Conservation (phyloP, 108 stramenopile genomes). For the Skeletonema potamos region DNA sequence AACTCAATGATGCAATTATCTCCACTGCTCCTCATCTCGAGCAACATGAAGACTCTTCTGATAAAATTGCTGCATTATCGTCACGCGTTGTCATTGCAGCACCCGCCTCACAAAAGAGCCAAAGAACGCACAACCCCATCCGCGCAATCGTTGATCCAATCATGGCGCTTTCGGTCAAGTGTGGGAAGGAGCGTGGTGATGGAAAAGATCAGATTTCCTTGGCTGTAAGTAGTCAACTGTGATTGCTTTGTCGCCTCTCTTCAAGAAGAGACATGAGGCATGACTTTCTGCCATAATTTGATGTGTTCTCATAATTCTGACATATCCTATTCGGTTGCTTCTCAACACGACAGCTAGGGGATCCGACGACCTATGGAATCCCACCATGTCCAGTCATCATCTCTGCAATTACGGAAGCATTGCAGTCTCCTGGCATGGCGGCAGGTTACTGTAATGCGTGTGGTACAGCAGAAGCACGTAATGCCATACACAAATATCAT, state of each 20-base stretch:
- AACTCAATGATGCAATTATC: not conserved
- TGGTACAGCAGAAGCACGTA: slow-evolving; percentile 70
- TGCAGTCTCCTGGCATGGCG: slow-evolving; percentile 26
- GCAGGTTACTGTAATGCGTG: slow-evolving; percentile 82
- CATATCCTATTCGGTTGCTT: not conserved
- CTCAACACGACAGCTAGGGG: slow-evolving; percentile 57
- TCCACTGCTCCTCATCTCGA: not conserved
- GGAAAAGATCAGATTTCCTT: slow-evolving; percentile 83
- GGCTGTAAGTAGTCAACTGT: slow-evolving; percentile 58
- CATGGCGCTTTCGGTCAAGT: slow-evolving; percentile 48
- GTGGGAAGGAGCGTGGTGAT: slow-evolving; percentile 52
- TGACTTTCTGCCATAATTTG: not conserved
- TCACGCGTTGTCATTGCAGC: not conserved
- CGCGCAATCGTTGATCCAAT: slow-evolving; percentile 86
- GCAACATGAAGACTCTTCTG: not conserved
- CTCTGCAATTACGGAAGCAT: slow-evolving; percentile 49
- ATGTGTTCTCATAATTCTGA: not conserved
- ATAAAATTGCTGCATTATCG: not conserved
- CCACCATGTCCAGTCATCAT: slow-evolving; percentile 60
- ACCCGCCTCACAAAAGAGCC: slow-evolving; percentile 66
- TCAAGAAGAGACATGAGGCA: not conserved
- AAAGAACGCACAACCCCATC: slow-evolving; percentile 82
- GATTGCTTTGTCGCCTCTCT: not conserved
- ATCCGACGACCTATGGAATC: slow-evolving; percentile 75
- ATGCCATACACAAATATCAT: slow-evolving; percentile 79